Percentiles rank a stretch among this genome's conserved stretches.
These are phyloP conservation scores for Cantharellus anzutake DNA, from an alignment of 768 basidiomycete species.

Conservation along the genomic window DNA sequence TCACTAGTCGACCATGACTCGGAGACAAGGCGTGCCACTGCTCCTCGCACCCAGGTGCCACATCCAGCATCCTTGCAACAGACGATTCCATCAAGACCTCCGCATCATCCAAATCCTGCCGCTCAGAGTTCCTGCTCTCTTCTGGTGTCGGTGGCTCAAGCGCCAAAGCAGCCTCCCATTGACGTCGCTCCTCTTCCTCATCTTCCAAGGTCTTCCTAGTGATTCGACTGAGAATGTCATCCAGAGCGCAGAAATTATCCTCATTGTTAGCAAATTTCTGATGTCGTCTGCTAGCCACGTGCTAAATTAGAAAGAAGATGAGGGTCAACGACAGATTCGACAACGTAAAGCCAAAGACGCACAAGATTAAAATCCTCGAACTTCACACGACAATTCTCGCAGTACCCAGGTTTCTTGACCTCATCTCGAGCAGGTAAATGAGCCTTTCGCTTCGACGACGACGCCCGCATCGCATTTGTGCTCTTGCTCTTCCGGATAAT, in stretches of 20 bases:
- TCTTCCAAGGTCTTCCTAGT: constrained; percentile 25
- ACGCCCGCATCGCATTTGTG: constrained; percentile 51
- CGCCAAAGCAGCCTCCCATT: not conserved
- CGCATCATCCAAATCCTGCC: not conserved
- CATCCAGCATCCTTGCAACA: no score
- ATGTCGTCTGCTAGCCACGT: constrained; percentile 53
- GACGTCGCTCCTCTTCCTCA: not conserved
- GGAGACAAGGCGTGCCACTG: no score
- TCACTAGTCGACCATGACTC: no score
- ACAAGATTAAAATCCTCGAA: constrained; percentile 79
- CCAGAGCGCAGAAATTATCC: constrained; percentile 61
- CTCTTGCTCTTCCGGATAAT: constrained; percentile 40
- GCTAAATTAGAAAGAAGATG: constrained; percentile 26
- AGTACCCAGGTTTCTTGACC: constrained; percentile 84
- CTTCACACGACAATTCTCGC: constrained; percentile 84
- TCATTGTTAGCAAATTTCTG: constrained; percentile 63
- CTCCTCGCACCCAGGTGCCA: no score
- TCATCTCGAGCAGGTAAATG: constrained; percentile 64
- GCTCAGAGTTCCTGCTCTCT: not conserved
- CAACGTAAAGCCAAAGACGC: constrained; percentile 14
- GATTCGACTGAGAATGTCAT: constrained; percentile 50
- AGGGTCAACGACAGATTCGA: constrained; percentile 2
- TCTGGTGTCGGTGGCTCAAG: not conserved
- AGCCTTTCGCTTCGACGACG: constrained; percentile 15
- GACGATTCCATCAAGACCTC: not conserved